Base-by-base conservation (phyloP, 495 filamentous ascomycete species). In the Penicillium robsamsonii region DNA sequence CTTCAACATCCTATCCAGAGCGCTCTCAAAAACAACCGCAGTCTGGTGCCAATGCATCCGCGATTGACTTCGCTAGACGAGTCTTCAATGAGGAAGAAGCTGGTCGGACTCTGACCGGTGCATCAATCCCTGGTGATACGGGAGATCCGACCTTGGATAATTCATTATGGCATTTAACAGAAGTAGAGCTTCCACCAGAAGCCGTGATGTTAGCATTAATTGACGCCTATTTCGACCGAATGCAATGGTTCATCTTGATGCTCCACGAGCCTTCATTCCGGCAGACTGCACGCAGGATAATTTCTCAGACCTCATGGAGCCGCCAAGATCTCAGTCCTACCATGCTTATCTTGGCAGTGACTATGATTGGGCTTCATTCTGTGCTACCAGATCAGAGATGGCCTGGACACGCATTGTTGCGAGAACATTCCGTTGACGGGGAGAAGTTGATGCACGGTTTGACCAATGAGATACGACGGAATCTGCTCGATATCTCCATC, bases 191-290 rank as follows among this genome's bases (percentile, higher is more conserved):
- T 3, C 56, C 60, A 5, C 56, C 60, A 8, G 31, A 55, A 30
- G 33, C 50, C 10, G 57, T 62, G n/a, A 62, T 62, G 31, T 25
- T 45, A 9, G 20, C 57, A n/a, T 47, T 62, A 40, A 59, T 62
- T 18, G 60, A 59, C 30, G 50, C 37, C 38, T 62, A 62, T 41
- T 62, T 62, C 33, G 38, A 55, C 30, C 51, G 60, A 40, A 59
- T 62, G 56, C 56, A 62, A 30, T 62, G 60, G 60, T 62, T 59
- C 17, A 52, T 62, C 31, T 35, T 62, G n/a, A 18, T 62, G 8
- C 56, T 62, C 31, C 60, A 62, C 30, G 60, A 62, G 43, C 35
- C 53, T 0, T 57, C 58, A 2, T 61, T 64, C 37, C 55, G 54
- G n/a, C 27, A 56, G 4, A 64, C 44, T 0, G 55, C 58, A 4